Percentiles rank a stretch among this genome's conserved stretches.
phyloP scores from a whole-genome alignment of 371 early-diverging fungal species.

The Furculomyces boomerangus region DNA sequence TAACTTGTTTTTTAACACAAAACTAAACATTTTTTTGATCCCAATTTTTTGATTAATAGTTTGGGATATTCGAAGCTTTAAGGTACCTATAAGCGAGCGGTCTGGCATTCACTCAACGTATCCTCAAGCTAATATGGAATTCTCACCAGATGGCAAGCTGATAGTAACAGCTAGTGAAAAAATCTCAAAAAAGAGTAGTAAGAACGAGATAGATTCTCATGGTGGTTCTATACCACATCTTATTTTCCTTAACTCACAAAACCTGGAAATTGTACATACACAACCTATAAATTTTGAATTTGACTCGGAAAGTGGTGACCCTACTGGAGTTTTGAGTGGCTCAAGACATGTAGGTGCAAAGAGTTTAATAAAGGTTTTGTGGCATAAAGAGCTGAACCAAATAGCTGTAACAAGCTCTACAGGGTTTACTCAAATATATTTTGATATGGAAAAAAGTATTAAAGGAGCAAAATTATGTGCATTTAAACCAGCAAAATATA shows the following conservation, averaged over 20 bases:
- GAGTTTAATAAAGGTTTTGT: conserved; percentile 56
- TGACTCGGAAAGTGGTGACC: background rate
- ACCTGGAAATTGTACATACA: background rate
- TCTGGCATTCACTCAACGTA: conserved; percentile 42
- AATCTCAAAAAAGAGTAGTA: background rate
- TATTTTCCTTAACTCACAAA: background rate
- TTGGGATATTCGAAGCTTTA: conserved; percentile 74
- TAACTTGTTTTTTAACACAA: background rate
- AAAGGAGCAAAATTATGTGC: conserved; percentile 63
- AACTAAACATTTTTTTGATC: background rate
- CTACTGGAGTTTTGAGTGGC: no score
- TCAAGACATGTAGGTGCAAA: no score
- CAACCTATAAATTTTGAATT: background rate
- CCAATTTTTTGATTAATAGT: conserved; percentile 19
- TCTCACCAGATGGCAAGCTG: conserved; percentile 65
- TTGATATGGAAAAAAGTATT: conserved; percentile 47
- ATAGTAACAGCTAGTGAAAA: conserved; percentile 15
- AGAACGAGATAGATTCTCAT: no score
- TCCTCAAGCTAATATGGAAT: conserved; percentile 67
- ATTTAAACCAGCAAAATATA: conserved; percentile 38
- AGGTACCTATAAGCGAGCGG: conserved; percentile 37
- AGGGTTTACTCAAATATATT: conserved; percentile 56
- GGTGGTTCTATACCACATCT: background rate
- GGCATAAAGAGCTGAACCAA: conserved; percentile 82
- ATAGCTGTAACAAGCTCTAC: conserved; percentile 58